Conservation (phyloP, 371 early-diverging fungal species). For the Rozella allomycis region DNA sequence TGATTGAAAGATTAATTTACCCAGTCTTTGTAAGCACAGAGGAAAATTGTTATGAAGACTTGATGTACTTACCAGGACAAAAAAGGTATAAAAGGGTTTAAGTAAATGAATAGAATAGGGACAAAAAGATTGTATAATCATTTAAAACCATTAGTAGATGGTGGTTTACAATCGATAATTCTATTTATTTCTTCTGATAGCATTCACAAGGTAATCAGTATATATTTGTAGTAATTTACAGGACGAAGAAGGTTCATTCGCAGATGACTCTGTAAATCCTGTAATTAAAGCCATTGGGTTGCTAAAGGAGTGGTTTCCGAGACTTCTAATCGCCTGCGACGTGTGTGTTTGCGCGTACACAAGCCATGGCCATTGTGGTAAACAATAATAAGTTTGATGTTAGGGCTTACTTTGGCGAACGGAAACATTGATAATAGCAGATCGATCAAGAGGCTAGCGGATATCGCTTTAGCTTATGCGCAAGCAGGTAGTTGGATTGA, state of each 20-base stretch:
- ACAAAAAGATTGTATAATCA: conserved; percentile 46
- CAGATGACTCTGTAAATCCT: conserved; percentile 68
- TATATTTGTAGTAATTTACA: too few species aligned
- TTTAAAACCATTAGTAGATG: conserved; percentile 56
- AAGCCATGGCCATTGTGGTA: conserved; percentile 83
- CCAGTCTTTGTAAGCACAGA: conserved; percentile 80
- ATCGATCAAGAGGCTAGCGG: conserved; percentile 53
- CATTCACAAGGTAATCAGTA: too few species aligned
- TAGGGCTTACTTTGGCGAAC: conserved; percentile 25
- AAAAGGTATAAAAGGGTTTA: conserved; percentile 24
- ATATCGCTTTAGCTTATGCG: conserved; percentile 68
- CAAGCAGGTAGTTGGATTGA: conserved; percentile 22
- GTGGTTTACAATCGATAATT: conserved; percentile 65
- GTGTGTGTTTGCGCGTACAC: conserved; percentile 94
- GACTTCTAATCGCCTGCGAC: conserved; percentile 69
- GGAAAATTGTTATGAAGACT: conserved; percentile 39
- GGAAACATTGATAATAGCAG: conserved; percentile 56
- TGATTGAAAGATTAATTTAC: conserved; percentile 60
- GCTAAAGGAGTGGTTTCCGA: conserved; percentile 51
- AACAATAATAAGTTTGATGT: conserved; percentile 20
- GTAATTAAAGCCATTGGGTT: conserved; percentile 60
- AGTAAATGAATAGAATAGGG: conserved; percentile 32
- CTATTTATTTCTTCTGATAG: too few species aligned
- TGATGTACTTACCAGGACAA: conserved; percentile 65
- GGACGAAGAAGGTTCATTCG: conserved; percentile 52